A percentile compares a stretch with the other conserved stretches of the same genome.
These are phyloP conservation scores for Sisymbrium altissimum DNA, from an alignment of 345 rosid species.

Conservation along the genomic window DNA sequence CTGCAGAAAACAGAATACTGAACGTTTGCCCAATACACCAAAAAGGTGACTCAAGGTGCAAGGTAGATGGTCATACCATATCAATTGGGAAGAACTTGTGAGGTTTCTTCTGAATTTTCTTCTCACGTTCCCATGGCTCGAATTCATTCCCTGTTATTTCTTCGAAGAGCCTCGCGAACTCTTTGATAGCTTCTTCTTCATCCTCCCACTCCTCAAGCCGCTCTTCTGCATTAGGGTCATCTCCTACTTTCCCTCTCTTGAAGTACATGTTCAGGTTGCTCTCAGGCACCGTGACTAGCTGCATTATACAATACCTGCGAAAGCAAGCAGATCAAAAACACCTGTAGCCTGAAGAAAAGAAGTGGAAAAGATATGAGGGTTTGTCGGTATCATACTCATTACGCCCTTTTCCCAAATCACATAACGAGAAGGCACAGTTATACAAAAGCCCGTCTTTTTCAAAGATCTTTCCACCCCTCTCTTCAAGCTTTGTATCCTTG, in stretches of 20 bases:
- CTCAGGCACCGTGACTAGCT: slow-evolving; percentile 54
- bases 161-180: slow-evolving; percentile 62
- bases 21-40: neutral
- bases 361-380: neutral
- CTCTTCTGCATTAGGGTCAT: slow-evolving; percentile 59
- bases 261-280: slow-evolving; percentile 56
- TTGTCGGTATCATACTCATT: slow-evolving; percentile 43
- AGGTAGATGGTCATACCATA: slow-evolving; percentile 46
- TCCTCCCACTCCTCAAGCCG: slow-evolving; percentile 71
- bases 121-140: slow-evolving; percentile 80
- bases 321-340: neutral
- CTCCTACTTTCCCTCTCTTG: slow-evolving; percentile 74
- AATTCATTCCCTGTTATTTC: slow-evolving; percentile 78
- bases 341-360: no score
- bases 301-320: slow-evolving; percentile 66
- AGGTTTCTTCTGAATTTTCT: slow-evolving; percentile 65
- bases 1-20: slow-evolving; percentile 22
- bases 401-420: slow-evolving; percentile 59
- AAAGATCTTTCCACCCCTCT: slow-evolving; percentile 51
- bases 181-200: slow-evolving; percentile 51
- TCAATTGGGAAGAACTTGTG: slow-evolving; percentile 60
- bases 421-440: slow-evolving; percentile 68
- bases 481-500: slow-evolving; percentile 53
- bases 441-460: slow-evolving; percentile 70
- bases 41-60: neutral